A percentile compares a stretch with the other conserved stretches of the same genome.
These are phyloP conservation scores for Pseudophaeomoniella oleicola DNA, from an alignment of 2,329 filamentous ascomycete species.

Conservation along the genomic window DNA sequence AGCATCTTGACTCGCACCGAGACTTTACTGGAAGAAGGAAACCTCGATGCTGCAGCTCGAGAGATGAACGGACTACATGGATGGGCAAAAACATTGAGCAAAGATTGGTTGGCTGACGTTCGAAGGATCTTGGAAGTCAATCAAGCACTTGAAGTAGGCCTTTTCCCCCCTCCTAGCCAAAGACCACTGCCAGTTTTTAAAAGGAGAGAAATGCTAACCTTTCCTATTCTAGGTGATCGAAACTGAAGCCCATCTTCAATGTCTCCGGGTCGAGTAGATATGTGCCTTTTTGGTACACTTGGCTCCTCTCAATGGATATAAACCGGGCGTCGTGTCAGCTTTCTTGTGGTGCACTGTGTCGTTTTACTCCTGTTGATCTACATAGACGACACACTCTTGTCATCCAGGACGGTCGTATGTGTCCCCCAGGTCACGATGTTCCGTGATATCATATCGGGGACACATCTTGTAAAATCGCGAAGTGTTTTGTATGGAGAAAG, in stretches of 20 bases:
- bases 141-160: constrained; percentile 84
- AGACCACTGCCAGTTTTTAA: constrained; percentile 2
- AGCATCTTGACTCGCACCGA: constrained; percentile 83
- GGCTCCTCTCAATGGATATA: no score
- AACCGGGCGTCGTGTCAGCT: no score
- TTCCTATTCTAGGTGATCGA: constrained; percentile 55
- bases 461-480: no score
- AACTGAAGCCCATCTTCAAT: constrained; percentile 78
- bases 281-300: no score
- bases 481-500: no score
- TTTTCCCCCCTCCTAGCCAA: constrained; percentile 1
- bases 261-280: constrained; percentile 64
- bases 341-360: no score
- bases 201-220: constrained; percentile 1
- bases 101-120: constrained; percentile 86
- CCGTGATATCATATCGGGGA: no score
- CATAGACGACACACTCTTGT: no score
- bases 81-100: constrained; percentile 89
- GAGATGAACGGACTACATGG: constrained; percentile 90
- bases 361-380: no score
- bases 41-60: constrained; percentile 76
- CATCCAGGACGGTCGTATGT: no score
- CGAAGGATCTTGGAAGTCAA: constrained; percentile 86
- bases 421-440: no score
- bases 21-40: constrained; percentile 79